Conservation (phyloP, 768 basidiomycete species). For the Lentinus tigrinus region DNA sequence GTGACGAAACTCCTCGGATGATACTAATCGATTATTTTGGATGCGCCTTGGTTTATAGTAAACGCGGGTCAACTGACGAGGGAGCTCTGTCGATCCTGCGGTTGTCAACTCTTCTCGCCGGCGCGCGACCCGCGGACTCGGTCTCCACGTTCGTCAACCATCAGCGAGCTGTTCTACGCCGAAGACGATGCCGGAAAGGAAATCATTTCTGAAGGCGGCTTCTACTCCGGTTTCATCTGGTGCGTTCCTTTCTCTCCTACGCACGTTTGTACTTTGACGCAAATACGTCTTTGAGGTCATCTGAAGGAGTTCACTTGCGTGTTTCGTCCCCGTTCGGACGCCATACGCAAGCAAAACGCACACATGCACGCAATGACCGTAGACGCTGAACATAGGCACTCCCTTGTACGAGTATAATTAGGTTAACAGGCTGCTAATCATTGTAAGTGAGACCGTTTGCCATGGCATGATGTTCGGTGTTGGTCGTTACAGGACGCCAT, state of each 20-base stretch:
- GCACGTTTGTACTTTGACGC: too few relatives aligned
- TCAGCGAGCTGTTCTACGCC: constrained; percentile 10
- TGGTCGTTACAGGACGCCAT: too few relatives aligned
- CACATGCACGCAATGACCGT: background rate
- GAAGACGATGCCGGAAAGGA: constrained; percentile 40
- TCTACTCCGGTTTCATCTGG: constrained; percentile 35
- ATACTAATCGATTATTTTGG: too few relatives aligned
- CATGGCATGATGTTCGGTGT: too few relatives aligned
- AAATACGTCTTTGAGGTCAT: too few relatives aligned
- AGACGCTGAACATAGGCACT: background rate
- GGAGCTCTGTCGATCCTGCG: too few relatives aligned
- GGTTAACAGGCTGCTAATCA: background rate
- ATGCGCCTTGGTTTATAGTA: too few relatives aligned
- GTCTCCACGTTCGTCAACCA: too few relatives aligned
- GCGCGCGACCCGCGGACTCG: too few relatives aligned
- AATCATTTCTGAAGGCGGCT: constrained; percentile 38
- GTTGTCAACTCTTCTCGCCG: too few relatives aligned
- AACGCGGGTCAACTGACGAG: too few relatives aligned
- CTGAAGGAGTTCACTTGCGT: background rate
- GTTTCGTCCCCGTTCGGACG: background rate
- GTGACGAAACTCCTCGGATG: too few relatives aligned
- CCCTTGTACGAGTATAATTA: background rate
- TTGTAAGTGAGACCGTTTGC: background rate
- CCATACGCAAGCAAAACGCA: background rate
- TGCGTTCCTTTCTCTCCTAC: constrained; percentile 10